Evolutionary conservation across 257 asterid species (phyloP), one percentile per base, ranked within the genome.

Genomic region (Nicotiana otophora): DNA sequence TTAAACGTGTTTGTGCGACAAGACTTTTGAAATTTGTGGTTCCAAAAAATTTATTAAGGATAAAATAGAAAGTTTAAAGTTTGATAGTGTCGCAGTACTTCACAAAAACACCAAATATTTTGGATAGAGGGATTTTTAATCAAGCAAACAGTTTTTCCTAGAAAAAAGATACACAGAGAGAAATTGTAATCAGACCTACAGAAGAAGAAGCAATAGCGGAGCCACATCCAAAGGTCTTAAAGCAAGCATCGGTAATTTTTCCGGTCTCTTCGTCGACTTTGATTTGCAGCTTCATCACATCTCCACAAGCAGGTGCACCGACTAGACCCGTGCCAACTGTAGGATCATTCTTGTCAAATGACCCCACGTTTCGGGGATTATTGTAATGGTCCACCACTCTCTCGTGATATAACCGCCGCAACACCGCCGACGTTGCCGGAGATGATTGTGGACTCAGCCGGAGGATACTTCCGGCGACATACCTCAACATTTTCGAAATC

Each of bases 281-380:
- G 69, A 95, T 93, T 83, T 95, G 98, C 81, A 95, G 84, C 81
- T 95, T 95, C 98, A 93, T 95, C 76, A 95, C 98, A 80, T 95
- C 98, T 15, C 98, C 98, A 42, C 98, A 95, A 5, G 98, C 98
- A 39, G 98, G 98, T 0, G 98, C 98, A 4, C 98, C 98, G 30
- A 95, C 98, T 26, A 95, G 92, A 4, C 97, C 98, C 64, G 96
- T 93, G 16, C 98, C 98, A 28, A 93, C 95, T 34, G 82, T 60
- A 1, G 95, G 91, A 60, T 95, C 98, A 84, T 80, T 92, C 88
- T 93, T 93, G 72, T 93, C 97, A 87, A 93, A 95, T 5, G 98
- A 89, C 1, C 98, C 98, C 33, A 95, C 94, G 85, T 95, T 95
- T 78, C 98, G 88, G 2, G 98, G 98, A 85, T 95, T 93, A 82